Percentiles rank a stretch among this genome's conserved stretches.
Evolutionary conservation across 176 grass and related monocot species (phyloP).

Genomic region (Raddia distichophylla): DNA sequence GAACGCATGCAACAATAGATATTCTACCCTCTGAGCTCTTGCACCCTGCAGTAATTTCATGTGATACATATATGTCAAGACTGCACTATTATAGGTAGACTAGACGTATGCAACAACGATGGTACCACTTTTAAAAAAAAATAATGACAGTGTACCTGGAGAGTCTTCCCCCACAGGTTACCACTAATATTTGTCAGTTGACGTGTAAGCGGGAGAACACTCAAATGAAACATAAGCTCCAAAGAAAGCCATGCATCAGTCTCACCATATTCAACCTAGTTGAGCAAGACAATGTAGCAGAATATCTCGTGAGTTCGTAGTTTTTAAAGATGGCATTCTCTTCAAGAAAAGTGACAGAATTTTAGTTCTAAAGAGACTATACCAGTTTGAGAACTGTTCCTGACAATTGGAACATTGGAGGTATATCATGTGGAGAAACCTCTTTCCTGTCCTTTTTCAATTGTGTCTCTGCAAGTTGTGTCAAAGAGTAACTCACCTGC

Average conservation of each 20-base stretch:
- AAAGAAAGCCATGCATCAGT: constrained; percentile 92
- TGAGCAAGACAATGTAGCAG: constrained; percentile 39
- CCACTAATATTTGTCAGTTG: constrained; percentile 97
- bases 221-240: constrained; percentile 98
- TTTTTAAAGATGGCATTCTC: neutral
- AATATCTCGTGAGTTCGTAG: constrained; percentile 34
- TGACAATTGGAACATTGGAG: constrained; percentile 78
- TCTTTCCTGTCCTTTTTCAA: constrained; percentile 81
- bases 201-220: constrained; percentile 85
- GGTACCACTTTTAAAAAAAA: neutral
- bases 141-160: constrained; percentile 58
- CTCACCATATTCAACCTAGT: constrained; percentile 83
- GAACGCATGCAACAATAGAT: constrained; percentile 91
- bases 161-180: constrained; percentile 93
- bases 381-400: constrained; percentile 84
- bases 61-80: constrained; percentile 25
- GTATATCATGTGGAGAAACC: constrained; percentile 88
- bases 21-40: constrained; percentile 97
- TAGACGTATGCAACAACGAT: constrained; percentile 11
- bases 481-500: constrained; percentile 97
- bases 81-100: neutral
- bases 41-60: constrained; percentile 68
- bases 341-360: constrained; percentile 11
- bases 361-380: constrained; percentile 38
- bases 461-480: constrained; percentile 94